A percentile compares a stretch with the other conserved stretches of the same genome.
Evolutionary conservation across 495 filamentous ascomycete species (phyloP).

Genomic region (Massariosphaeria phaeospora): DNA sequence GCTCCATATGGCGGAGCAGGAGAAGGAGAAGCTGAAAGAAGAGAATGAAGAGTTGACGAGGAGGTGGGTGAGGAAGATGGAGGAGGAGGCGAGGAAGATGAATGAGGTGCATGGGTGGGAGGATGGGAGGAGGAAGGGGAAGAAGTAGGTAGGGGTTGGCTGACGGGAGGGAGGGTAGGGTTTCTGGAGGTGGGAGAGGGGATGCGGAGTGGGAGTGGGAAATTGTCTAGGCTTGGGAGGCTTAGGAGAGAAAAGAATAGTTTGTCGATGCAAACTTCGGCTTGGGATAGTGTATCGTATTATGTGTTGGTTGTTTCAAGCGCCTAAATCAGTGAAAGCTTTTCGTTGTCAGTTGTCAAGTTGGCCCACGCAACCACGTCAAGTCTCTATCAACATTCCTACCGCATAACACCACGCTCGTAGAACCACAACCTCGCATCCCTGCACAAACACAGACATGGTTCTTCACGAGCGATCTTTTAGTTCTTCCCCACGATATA

Average conservation of each 20-base stretch:
- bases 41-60: slow-evolving; percentile 87
- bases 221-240: background rate
- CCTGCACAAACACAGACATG: too few relatives aligned
- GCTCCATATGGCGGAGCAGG: slow-evolving; percentile 77
- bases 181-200: slow-evolving; percentile 2
- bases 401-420: too few relatives aligned
- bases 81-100: slow-evolving; percentile 80
- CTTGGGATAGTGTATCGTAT: too few relatives aligned
- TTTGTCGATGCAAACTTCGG: background rate
- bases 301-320: too few relatives aligned
- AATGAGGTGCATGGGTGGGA: slow-evolving; percentile 54
- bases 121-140: slow-evolving; percentile 1
- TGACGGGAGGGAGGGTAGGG: background rate
- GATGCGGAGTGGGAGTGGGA: background rate
- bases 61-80: slow-evolving; percentile 84
- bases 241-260: background rate
- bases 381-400: too few relatives aligned
- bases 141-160: background rate
- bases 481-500: too few relatives aligned
- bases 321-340: too few relatives aligned
- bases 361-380: too few relatives aligned
- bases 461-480: too few relatives aligned
- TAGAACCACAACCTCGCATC: too few relatives aligned
- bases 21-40: slow-evolving; percentile 58
- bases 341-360: too few relatives aligned